phyloP scores from a whole-genome alignment of 1,284 basidiomycete genomes.

The Trametes polyzona region DNA sequence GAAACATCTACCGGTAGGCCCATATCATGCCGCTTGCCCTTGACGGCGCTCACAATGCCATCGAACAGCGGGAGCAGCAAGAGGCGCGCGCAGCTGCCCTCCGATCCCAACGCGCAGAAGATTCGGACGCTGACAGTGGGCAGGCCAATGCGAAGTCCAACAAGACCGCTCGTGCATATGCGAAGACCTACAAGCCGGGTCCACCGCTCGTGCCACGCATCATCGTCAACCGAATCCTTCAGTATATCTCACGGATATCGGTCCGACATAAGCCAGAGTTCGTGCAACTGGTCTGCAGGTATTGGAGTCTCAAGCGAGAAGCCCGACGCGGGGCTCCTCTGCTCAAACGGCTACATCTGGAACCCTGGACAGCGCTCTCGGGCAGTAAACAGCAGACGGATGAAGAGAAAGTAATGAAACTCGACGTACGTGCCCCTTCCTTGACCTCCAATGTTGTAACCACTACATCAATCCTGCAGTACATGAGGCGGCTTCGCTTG shows the following conservation, averaged over 20 bases:
- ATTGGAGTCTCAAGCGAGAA: slow-evolving; percentile 98
- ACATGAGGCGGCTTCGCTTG: slow-evolving; percentile 70
- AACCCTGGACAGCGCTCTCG: slow-evolving; percentile 93
- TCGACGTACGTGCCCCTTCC: slow-evolving; percentile 61
- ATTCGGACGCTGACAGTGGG: slow-evolving; percentile 40
- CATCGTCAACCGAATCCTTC: slow-evolving; percentile 75
- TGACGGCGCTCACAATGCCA: not conserved
- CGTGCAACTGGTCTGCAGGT: slow-evolving; percentile 81
- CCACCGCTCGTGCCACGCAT: slow-evolving; percentile 78
- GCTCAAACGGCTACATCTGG: slow-evolving; percentile 91
- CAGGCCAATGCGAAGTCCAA: slow-evolving; percentile 46
- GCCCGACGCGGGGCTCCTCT: slow-evolving; percentile 91
- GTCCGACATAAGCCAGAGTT: slow-evolving; percentile 83
- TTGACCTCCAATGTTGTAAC: not conserved
- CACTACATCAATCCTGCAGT: slow-evolving; percentile 44
- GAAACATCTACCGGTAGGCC: slow-evolving; percentile 82
- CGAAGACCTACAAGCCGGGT: slow-evolving; percentile 79
- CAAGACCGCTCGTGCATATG: slow-evolving; percentile 80
- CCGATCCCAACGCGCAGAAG: slow-evolving; percentile 46
- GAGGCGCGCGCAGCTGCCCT: slow-evolving; percentile 63
- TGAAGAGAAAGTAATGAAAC: slow-evolving; percentile 83
- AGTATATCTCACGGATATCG: slow-evolving; percentile 76
- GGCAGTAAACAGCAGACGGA: slow-evolving; percentile 72
- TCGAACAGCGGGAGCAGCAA: slow-evolving; percentile 64
- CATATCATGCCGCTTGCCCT: not conserved